These are phyloP conservation scores for Boletus sp. DNA, from an alignment of 1,284 basidiomycete genomes.

Conservation along the genomic window DNA sequence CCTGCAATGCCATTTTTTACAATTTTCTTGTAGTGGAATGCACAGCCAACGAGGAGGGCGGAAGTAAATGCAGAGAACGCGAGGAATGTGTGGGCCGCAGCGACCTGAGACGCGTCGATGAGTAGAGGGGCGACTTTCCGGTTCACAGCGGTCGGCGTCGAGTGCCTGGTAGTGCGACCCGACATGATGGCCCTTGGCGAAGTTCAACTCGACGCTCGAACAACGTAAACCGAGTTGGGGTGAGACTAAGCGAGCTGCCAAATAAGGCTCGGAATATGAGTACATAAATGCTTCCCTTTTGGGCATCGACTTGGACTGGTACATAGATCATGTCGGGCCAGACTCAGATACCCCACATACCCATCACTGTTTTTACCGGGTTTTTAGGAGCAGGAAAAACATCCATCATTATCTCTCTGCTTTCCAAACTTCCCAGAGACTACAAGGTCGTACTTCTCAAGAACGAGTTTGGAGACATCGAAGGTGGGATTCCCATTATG, in stretches of 20 bases:
- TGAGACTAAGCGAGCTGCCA: no score
- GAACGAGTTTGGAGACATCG: constrained; percentile 83
- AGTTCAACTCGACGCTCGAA: background rate
- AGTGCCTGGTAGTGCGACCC: constrained; percentile 12
- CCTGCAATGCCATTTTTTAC: constrained; percentile 85
- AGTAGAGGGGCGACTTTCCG: constrained; percentile 23
- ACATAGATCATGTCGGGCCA: constrained; percentile 30
- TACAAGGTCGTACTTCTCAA: constrained; percentile 86
- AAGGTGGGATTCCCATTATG: constrained; percentile 47
- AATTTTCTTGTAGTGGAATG: constrained; percentile 80
- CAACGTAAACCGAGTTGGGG: no score
- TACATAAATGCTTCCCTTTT: no score
- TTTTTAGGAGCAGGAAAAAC: constrained; percentile 77
- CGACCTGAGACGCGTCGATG: constrained; percentile 51
- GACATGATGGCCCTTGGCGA: constrained; percentile 15
- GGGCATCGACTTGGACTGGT: no score
- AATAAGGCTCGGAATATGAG: no score
- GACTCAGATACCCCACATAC: constrained; percentile 41
- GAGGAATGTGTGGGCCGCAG: constrained; percentile 66
- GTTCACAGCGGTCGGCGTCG: constrained; percentile 1
- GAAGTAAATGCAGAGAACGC: constrained; percentile 67
- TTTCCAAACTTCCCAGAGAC: constrained; percentile 73
- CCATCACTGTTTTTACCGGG: constrained; percentile 83
- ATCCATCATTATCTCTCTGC: constrained; percentile 76
- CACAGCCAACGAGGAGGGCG: constrained; percentile 67